Evolutionary conservation across 2,329 filamentous ascomycete species (phyloP).

Genomic region (Cytospora piceae): DNA sequence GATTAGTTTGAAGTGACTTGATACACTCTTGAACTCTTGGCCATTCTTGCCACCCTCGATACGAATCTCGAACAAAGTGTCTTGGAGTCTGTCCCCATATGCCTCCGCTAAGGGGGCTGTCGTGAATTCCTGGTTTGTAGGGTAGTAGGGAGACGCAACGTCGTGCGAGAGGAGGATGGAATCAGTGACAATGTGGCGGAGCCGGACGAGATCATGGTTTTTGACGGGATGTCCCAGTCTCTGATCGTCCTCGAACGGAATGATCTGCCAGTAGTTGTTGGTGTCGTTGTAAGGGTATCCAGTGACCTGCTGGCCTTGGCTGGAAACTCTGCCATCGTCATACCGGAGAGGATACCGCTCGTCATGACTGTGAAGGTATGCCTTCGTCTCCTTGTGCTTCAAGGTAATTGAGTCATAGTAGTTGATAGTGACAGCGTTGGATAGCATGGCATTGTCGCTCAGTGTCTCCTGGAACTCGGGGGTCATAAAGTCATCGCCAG

Average conservation of each 20-base stretch:
- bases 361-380: conserved; percentile 90
- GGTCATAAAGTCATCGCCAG: conserved; percentile 98
- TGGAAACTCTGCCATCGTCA: conserved; percentile 95
- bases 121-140: conserved; percentile 98
- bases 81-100: conserved; percentile 74
- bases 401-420: conserved; percentile 90
- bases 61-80: conserved; percentile 90
- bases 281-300: conserved; percentile 98
- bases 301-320: conserved; percentile 96
- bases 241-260: conserved; percentile 68
- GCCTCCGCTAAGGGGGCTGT: conserved; percentile 75
- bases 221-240: conserved; percentile 67
- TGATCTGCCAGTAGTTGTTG: conserved; percentile 97
- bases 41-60: conserved; percentile 82
- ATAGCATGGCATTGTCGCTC: conserved; percentile 90
- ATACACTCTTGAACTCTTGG: conserved; percentile 87
- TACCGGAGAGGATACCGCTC: conserved; percentile 92
- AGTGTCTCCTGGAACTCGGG: conserved; percentile 97
- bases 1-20: conserved; percentile 93
- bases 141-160: conserved; percentile 93
- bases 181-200: conserved; percentile 85
- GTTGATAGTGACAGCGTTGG: conserved; percentile 82
- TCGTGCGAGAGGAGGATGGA: conserved; percentile 90
- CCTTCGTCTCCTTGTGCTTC: conserved; percentile 95
- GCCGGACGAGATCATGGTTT: conserved; percentile 83